Percentiles rank a stretch among this genome's conserved stretches.
These are phyloP conservation scores for Talaromyces sp. DNA, from an alignment of 2,329 filamentous ascomycete genomes.

Conservation along the genomic window DNA sequence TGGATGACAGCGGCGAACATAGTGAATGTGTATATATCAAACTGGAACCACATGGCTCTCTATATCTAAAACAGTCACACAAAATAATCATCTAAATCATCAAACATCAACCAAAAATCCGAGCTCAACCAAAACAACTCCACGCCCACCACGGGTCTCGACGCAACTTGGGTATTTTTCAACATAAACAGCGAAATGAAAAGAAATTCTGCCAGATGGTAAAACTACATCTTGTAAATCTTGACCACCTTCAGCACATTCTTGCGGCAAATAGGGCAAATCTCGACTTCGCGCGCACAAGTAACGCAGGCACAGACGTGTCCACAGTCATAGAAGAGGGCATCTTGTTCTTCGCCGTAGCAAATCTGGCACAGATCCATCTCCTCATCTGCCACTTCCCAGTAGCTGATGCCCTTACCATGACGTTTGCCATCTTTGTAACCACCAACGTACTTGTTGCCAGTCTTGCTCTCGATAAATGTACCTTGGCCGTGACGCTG, in stretches of 20 bases:
- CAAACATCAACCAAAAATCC: not conserved
- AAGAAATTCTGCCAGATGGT: not conserved
- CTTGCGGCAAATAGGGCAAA: constrained; percentile 62
- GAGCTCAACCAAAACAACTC: not conserved
- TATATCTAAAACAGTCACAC: constrained; percentile 10
- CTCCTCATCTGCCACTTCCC: constrained; percentile 62
- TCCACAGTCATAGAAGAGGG: constrained; percentile 63
- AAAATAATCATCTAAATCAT: constrained; percentile 2
- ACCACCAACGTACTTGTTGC: constrained; percentile 61
- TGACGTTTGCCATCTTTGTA: constrained; percentile 61
- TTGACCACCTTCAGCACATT: constrained; percentile 58
- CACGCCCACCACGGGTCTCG: not conserved
- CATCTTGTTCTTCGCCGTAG: constrained; percentile 59
- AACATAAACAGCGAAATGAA: constrained; percentile 2
- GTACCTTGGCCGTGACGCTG: constrained; percentile 57
- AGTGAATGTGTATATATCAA: not conserved
- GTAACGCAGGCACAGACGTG: constrained; percentile 61
- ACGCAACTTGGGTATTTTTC: constrained; percentile 14
- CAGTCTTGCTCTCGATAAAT: constrained; percentile 55
- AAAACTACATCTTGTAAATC: constrained; percentile 50
- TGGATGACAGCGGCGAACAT: too few relatives aligned
- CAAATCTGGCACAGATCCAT: constrained; percentile 61
- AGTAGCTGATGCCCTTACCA: constrained; percentile 62
- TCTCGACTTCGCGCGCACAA: constrained; percentile 60
- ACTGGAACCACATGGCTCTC: not conserved